Conservation (phyloP, 2,329 filamentous ascomycete genomes). For the Graphilbum fragrans region DNA sequence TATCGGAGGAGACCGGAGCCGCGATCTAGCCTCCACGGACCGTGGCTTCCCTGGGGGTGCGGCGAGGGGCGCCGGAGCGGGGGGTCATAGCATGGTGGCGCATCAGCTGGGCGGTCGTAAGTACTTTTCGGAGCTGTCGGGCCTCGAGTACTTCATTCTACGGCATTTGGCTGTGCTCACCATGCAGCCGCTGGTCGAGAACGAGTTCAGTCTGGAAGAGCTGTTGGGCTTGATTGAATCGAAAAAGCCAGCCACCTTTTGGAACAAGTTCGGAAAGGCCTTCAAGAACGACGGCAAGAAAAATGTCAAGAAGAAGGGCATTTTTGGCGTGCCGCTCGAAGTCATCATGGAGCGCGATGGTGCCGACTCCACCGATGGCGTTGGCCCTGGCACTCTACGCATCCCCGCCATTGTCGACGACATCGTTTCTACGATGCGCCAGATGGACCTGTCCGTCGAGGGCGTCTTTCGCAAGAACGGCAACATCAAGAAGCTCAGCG, state of each 20-base stretch:
- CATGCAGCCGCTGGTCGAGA: conserved; percentile 85
- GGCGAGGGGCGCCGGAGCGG: conserved; percentile 13
- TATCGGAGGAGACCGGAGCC: conserved; percentile 38
- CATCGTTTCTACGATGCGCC: conserved; percentile 85
- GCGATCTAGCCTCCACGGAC: neutral
- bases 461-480: conserved; percentile 98
- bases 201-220: conserved; percentile 88
- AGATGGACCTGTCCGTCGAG: conserved; percentile 98
- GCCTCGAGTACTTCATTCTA: conserved; percentile 93
- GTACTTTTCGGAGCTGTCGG: conserved; percentile 93
- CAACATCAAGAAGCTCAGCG: conserved; percentile 88
- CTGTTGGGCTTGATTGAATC: conserved; percentile 86
- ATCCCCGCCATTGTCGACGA: conserved; percentile 95
- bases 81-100: no score
- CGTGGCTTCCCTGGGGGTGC: neutral
- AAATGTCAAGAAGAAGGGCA: conserved; percentile 76
- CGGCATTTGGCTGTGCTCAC: conserved; percentile 88
- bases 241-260: conserved; percentile 79
- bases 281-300: conserved; percentile 80
- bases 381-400: conserved; percentile 80
- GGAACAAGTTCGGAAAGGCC: conserved; percentile 95
- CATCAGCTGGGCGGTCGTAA: conserved; percentile 43
- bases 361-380: conserved; percentile 93
- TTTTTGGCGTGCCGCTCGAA: conserved; percentile 85
- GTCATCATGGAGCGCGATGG: conserved; percentile 84